Percentiles rank a stretch among this genome's conserved stretches.
phyloP scores from a whole-genome alignment of 495 filamentous ascomycete genomes.

The Trichoderma erinaceum region DNA sequence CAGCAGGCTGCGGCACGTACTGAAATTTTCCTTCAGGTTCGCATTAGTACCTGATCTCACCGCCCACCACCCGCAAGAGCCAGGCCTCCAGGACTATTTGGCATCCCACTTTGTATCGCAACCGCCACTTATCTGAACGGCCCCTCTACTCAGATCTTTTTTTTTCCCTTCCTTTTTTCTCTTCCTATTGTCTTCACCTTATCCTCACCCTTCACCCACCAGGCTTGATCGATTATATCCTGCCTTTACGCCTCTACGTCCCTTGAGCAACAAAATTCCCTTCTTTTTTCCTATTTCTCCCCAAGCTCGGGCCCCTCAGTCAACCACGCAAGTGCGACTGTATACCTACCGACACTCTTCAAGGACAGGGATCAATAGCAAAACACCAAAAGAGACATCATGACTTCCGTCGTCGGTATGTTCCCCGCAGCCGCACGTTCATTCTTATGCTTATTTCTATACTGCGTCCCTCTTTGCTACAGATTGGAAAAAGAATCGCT shows the following conservation, averaged over 20 bases:
- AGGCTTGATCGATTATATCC: neutral
- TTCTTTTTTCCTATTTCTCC: neutral
- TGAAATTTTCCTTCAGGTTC: slow-evolving; percentile 1
- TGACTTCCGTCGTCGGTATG: slow-evolving; percentile 27
- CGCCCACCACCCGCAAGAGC: neutral
- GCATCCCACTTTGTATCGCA: slow-evolving; percentile 12
- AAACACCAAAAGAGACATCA: neutral
- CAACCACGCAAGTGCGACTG: neutral
- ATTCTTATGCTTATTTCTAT: slow-evolving; percentile 13
- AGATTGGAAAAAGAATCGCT: neutral
- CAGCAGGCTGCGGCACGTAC: neutral
- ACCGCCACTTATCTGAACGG: slow-evolving; percentile 8
- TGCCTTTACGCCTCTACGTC: neutral
- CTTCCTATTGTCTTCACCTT: no score
- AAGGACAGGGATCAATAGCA: neutral
- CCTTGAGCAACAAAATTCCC: neutral
- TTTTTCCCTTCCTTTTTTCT: neutral
- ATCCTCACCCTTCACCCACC: neutral
- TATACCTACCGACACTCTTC: neutral
- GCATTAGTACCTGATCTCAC: slow-evolving; percentile 13
- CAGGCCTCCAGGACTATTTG: slow-evolving; percentile 4
- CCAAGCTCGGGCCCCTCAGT: slow-evolving; percentile 2
- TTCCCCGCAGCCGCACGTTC: slow-evolving; percentile 2
- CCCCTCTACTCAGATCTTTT: slow-evolving; percentile 1
- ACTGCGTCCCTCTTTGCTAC: slow-evolving; percentile 9